Conservation (phyloP, 441 rosid genomes). For the Jatropha multifida region DNA sequence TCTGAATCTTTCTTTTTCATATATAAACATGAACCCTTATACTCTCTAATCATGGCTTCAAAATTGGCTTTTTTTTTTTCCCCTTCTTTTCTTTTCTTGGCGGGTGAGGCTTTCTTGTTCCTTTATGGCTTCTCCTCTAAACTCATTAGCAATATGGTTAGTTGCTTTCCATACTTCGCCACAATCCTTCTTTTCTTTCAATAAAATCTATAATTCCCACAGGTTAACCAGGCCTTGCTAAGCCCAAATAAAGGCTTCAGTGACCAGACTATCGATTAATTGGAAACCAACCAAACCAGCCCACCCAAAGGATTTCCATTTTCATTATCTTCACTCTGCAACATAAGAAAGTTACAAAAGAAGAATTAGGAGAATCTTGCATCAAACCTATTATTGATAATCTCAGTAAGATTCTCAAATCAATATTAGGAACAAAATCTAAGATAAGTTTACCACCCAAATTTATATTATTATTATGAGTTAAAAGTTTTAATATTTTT, state of each 20-base stretch:
- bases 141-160: not conserved
- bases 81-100: constrained; percentile 3
- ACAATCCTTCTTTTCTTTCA: not conserved
- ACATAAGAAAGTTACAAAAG: no score
- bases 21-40: constrained; percentile 4
- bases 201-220: not conserved
- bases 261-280: not conserved
- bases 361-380: not conserved
- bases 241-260: not conserved
- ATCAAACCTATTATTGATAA: not conserved
- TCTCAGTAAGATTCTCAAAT: not conserved
- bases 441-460: not conserved
- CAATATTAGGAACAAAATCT: not conserved
- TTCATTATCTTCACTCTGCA: no score
- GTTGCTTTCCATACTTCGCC: not conserved
- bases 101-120: constrained; percentile 9
- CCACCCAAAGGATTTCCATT: not conserved
- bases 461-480: no score
- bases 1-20: not conserved
- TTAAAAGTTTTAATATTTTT: no score
- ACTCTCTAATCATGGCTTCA: constrained; percentile 27
- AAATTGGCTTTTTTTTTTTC: not conserved
- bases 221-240: not conserved
- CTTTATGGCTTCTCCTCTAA: constrained; percentile 22
- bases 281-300: not conserved